These are phyloP conservation scores for Sphaerulina vaccinii DNA, from an alignment of 2,329 filamentous ascomycete genomes.

Conservation along the genomic window DNA sequence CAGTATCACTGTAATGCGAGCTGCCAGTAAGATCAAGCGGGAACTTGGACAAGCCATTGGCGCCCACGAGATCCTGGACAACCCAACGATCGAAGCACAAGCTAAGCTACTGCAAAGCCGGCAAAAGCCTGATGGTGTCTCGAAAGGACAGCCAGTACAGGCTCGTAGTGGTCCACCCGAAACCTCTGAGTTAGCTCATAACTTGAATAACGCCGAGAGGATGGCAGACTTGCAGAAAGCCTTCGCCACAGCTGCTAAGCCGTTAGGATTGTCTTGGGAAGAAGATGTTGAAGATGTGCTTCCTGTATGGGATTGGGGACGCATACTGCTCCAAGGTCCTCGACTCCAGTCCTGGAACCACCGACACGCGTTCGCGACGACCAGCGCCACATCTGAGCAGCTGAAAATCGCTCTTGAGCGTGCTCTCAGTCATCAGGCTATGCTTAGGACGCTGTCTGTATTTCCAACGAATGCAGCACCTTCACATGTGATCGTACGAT, in stretches of 20 bases:
- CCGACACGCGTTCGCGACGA: neutral
- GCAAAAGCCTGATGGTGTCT: neutral
- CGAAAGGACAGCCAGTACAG: neutral
- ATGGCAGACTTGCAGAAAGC: neutral
- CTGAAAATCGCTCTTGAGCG: neutral
- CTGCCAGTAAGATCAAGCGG: constrained; percentile 6
- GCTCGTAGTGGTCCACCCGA: neutral
- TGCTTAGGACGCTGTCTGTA: neutral
- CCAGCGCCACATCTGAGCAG: neutral
- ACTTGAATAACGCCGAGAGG: neutral
- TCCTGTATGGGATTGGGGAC: constrained; percentile 11
- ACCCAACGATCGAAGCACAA: neutral
- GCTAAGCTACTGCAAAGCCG: neutral
- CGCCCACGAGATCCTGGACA: neutral
- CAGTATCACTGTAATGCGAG: constrained; percentile 16
- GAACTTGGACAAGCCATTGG: neutral
- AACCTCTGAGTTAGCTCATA: neutral
- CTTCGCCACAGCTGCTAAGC: neutral
- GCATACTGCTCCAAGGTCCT: neutral
- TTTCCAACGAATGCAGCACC: neutral
- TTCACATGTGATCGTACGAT: neutral
- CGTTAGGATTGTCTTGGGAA: constrained; percentile 7
- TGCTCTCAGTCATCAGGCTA: neutral
- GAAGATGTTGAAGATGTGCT: constrained; percentile 16
- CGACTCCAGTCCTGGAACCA: neutral